Base-by-base conservation (phyloP, 305 asterid genomes). In the Galium porrigens region DNA sequence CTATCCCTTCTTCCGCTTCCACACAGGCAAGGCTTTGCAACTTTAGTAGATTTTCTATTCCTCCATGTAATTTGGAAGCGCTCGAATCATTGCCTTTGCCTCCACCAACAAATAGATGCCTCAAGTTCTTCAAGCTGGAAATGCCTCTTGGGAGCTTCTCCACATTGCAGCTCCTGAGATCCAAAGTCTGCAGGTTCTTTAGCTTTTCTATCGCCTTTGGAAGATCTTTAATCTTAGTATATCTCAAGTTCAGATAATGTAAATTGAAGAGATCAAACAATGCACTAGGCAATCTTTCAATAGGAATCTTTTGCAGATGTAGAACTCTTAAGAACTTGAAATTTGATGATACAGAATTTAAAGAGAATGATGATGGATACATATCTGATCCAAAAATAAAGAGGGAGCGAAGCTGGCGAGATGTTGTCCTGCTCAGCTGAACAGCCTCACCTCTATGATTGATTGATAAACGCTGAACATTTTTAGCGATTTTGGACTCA, bases 351-450 rank as follows among this genome's bases (percentile, higher is more conserved):
- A 68, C 56, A 30, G 68, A 34, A 41, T 49, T 58, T 54, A 72
- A 66, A 25, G 72, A 59, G 22, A 73, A 72, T 9, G 70, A 60
- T 9, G 68, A 60, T 49, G 72, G 39, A 30, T 17, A 37, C 29
- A 46, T 63, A 56, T 76, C 73, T 64, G 71, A 41, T 60, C 63
- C 54, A 51, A 72, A 72, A 22, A 72, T 68, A 52, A 72, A 61
- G 29, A 72, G 65, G 60, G 80, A 76, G 17, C 77, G 76, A 32
- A 71, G 77, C 12, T 75, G 69, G 70, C 69, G 25, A 52, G 72
- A 62, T 53, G 70, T 60, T 14, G 62, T 32, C 68, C 46, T 68
- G 64, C 73, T 68, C 58, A 68, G 36, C 9, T 34, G 58, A 25
- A 68, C 34, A 33, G 53, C 67, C 42, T 65, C 70, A 15, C 54